Base-by-base conservation (phyloP, 148 eudicot genomes). In the Camellia granthamiana region DNA sequence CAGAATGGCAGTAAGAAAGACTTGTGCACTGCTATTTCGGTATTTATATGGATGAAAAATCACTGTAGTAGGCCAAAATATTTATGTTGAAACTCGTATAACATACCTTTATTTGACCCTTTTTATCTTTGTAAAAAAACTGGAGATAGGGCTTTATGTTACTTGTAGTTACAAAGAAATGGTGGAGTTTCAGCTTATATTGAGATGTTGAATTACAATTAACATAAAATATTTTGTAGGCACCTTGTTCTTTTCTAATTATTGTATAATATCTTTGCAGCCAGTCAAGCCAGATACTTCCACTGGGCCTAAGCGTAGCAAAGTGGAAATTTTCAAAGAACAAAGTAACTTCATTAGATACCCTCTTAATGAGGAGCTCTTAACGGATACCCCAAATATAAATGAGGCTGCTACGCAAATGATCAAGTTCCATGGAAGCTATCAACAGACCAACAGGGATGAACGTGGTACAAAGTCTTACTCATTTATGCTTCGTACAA, bases 401-500 rank as follows among this genome's bases (percentile, higher is more conserved):
- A 96, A 93, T 72, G 99, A 96, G 86, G 88, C 91, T 61, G 92
- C 99, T 15, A 93, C 94, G 42, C 99, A 96, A 78, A 52, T 96
- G 85, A 96, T 96, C 84, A 96, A 96, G 90, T 96, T 96, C 83
- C 99, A 96, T 77, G 99, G 99, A 71, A 96, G 99, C 84, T 96
- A 96, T 80, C 89, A 88, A 77, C 99, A 96, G 78, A 86, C 87
- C 41, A 81, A 96, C 77, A 90, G 99, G 86, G 93, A 90, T 67
- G 92, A 89, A 60, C 94, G 91, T 84, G 98, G 99, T 3, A 61
- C 84, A 18, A 93, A 78, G 79, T 91, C 98, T 2, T 96, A 96
- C 86, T 93, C 99, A n/a, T 96, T 96, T 84, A 96, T 96, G 99
- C 98, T 96, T 78, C 99, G 99, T 52, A 96, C 99, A 2, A 96